Evolutionary conservation across 2,329 filamentous ascomycete species (phyloP).

Genomic region (Aspergillus sclerotialis): DNA sequence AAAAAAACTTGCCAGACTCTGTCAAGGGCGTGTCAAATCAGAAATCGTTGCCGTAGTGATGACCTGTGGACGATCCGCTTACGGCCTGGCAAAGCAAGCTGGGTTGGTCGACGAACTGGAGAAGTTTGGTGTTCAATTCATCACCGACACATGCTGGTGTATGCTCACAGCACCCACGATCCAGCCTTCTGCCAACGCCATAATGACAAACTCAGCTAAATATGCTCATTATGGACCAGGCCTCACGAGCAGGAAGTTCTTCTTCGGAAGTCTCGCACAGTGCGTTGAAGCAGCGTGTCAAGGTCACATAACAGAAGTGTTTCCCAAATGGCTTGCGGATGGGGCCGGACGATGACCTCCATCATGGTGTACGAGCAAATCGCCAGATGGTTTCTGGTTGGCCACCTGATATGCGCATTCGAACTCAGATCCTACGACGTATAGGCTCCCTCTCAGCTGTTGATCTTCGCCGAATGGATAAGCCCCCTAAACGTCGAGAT

Average conservation of each 20-base stretch:
- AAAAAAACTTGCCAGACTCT: conserved; percentile 22
- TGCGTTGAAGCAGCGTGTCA: conserved; percentile 20
- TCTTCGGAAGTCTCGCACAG: conserved; percentile 18
- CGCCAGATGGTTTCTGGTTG: no score
- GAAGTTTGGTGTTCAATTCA: conserved; percentile 31
- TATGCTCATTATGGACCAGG: conserved; percentile 38
- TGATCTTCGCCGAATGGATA: no score
- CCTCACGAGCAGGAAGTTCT: conserved; percentile 14
- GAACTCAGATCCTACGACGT: no score
- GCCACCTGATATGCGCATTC: no score
- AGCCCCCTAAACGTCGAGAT: no score
- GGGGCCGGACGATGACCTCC: no score
- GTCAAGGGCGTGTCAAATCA: conserved; percentile 17
- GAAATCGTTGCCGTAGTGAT: conserved; percentile 8
- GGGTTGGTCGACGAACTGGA: conserved; percentile 25
- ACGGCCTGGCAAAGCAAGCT: conserved; percentile 15
- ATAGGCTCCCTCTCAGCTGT: no score
- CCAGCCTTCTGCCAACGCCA: conserved; percentile 13
- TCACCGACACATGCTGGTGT: conserved; percentile 45
- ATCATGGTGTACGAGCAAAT: no score
- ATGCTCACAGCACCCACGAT: conserved; percentile 39
- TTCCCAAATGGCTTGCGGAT: no score
- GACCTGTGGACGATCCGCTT: conserved; percentile 14
- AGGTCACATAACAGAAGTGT: no score
- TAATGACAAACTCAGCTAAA: conserved; percentile 43